Conservation (phyloP, 495 filamentous ascomycete species). For the Talaromyces wortmannii region DNA sequence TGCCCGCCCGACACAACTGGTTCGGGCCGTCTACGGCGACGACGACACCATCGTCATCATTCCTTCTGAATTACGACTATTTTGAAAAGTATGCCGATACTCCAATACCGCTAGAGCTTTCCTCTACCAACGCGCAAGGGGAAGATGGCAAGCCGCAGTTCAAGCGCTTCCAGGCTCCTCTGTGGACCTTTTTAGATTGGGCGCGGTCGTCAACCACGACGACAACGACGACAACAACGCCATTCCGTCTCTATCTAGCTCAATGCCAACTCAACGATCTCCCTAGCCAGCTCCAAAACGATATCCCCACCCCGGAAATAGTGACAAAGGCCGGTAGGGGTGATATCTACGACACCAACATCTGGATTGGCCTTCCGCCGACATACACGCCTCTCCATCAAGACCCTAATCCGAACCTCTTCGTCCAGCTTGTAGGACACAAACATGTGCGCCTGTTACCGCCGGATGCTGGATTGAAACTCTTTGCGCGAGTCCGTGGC, state of each 20-base stretch:
- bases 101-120: constrained; percentile 54
- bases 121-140: neutral
- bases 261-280: constrained; percentile 67
- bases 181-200: constrained; percentile 53
- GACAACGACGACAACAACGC: constrained; percentile 11
- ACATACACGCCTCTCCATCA: constrained; percentile 86
- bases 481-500: constrained; percentile 54
- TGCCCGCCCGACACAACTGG: constrained; percentile 51
- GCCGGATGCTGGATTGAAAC: constrained; percentile 48
- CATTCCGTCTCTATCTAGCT: constrained; percentile 66
- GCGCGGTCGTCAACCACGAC: constrained; percentile 21
- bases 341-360: constrained; percentile 76
- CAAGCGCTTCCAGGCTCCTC: constrained; percentile 47
- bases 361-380: constrained; percentile 83
- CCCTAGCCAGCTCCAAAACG: constrained; percentile 50
- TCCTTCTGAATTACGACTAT: constrained; percentile 41
- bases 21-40: constrained; percentile 20
- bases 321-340: constrained; percentile 54
- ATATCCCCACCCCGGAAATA: constrained; percentile 58
- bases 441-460: constrained; percentile 68
- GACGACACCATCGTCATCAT: constrained; percentile 1
- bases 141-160: constrained; percentile 24
- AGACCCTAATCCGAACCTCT: constrained; percentile 92
- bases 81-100: constrained; percentile 37
- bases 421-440: constrained; percentile 70